Evolutionary conservation across 257 asterid species (phyloP), one percentile per base, ranked within the genome.

Genomic region (Osmanthus fragrans): DNA sequence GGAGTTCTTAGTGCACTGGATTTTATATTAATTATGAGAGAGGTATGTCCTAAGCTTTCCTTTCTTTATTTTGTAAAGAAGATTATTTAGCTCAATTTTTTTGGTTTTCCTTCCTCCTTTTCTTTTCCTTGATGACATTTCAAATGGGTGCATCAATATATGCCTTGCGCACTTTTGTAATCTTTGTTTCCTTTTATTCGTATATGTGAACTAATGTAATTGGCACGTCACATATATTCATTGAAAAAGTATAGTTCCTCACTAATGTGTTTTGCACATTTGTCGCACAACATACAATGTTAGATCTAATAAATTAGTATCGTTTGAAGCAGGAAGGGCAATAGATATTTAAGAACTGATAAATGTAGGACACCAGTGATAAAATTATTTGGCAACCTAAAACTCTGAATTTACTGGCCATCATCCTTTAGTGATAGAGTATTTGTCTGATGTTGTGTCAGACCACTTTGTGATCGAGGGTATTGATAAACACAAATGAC

Each of bases 1-100:
- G 98, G 98, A 84, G 90, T 92, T 77, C 96, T 94, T 54, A 94
- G 96, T 72, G 92, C 97, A 25, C 79, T 89, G 80, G 97, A 94
- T 90, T 94, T 94, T 83, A 94, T 94, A 82, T 87, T 92, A 80
- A 94, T 94, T 73, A 87, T 92, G 97, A 86, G 87, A 80, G 98
- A 92, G 97, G 98, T 92, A 90, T 75, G 76, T 60, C 11, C 18
- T 39, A 12, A 69, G 39, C 74, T 60, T 72, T 75, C 58, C 51
- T 58, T 30, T 69, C 72, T 32, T 63, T 73, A n/a, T 56, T 56
- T 73, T 45, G 36, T 80, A 18, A 47, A 30, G 66, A 33, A 49
- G 39, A 71, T 64, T 39, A 39, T 39, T 39, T 39, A 70, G 67
- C 65, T 58, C 27, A 60, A 60, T 7, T 47, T 34, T 25, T 32